Base-by-base conservation (phyloP, 371 early-diverging fungal species). In the Actinomucor elegans region DNA sequence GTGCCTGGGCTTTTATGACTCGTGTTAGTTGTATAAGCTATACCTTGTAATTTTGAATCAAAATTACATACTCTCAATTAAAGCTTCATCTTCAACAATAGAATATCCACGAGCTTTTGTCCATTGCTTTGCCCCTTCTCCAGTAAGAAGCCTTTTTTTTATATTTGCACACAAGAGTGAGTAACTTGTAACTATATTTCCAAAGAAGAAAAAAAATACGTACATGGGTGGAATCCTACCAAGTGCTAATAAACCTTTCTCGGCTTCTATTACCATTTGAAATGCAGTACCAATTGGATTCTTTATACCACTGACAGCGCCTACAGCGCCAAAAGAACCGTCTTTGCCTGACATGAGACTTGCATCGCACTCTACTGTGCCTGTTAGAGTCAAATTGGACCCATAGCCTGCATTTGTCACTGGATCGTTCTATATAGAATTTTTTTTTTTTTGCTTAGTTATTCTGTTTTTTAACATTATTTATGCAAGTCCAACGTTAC, bases 291-390 rank as follows among this genome's bases (percentile, higher is more conserved):
- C 35, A 5, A 91, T 88, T 1, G 94, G 92, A 43, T 90, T 88
- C 42, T 69, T 67, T 24, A 92, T 61, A 3, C 85, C 90, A 47
- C 79, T 61, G 0, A 84, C 80, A 10, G 91, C 90, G 0, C 89
- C 93, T 0, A 94, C 89, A 3, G 87, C 87, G 1, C 91, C 93
- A 78, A 89, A 93, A 5, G 72, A 68, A 2, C 83, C 77, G 0
- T 67, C 67, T n/a, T 64, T 55, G 1, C 83, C 84, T 52, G 83
- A 68, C 94, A 93, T 93, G n/a, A 92, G 61, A 28, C 88, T 68
- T 11, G 96, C 96, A 63, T 95, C 96, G 57, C 93, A 93, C 65
- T 94, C 92, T 4, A 94, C 91, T 1, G 69, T 72, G 0, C 91
- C 92, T 2, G 69, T 56, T 1, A 86, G 56, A n/a, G 85, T 89